Percentiles rank a stretch among this genome's conserved stretches.
Evolutionary conservation across 139 green algal species (phyloP).

Genomic region (Coelastrella sp.): DNA sequence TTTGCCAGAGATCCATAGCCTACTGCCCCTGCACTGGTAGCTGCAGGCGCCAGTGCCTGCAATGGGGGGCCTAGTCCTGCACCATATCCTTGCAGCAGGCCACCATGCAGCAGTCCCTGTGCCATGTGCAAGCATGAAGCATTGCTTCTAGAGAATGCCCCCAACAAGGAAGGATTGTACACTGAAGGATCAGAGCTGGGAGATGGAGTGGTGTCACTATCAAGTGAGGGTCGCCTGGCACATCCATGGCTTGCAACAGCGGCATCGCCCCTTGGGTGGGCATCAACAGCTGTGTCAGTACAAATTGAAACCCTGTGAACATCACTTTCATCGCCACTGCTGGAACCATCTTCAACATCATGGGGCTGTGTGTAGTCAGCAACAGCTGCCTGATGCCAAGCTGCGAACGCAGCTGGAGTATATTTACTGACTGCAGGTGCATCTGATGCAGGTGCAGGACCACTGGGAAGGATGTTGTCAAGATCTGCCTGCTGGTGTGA

Average conservation of each 20-base stretch:
- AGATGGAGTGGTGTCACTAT: conserved; percentile 6
- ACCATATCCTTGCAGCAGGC: conserved; percentile 22
- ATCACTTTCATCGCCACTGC: conserved; percentile 13
- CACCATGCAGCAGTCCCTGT: background rate
- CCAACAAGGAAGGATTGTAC: background rate
- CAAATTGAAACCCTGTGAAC: too few species aligned
- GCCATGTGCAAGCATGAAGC: background rate
- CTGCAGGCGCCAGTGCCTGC: too few species aligned
- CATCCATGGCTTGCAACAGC: background rate
- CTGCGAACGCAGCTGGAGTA: conserved; percentile 8
- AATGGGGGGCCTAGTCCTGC: background rate
- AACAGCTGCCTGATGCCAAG: conserved; percentile 14
- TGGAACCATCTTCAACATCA: background rate
- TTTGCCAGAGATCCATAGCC: background rate
- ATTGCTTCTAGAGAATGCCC: background rate
- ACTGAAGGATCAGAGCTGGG: conserved; percentile 2
- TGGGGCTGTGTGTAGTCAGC: background rate
- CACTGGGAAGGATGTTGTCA: background rate
- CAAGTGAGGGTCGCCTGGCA: background rate
- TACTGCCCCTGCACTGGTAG: background rate
- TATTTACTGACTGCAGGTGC: background rate
- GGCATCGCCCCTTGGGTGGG: too few species aligned
- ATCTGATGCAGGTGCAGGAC: background rate
- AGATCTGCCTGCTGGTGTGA: background rate
- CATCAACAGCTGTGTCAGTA: too few species aligned